Conservation (phyloP, 495 filamentous ascomycete species). For the Aspergillus steynii region DNA sequence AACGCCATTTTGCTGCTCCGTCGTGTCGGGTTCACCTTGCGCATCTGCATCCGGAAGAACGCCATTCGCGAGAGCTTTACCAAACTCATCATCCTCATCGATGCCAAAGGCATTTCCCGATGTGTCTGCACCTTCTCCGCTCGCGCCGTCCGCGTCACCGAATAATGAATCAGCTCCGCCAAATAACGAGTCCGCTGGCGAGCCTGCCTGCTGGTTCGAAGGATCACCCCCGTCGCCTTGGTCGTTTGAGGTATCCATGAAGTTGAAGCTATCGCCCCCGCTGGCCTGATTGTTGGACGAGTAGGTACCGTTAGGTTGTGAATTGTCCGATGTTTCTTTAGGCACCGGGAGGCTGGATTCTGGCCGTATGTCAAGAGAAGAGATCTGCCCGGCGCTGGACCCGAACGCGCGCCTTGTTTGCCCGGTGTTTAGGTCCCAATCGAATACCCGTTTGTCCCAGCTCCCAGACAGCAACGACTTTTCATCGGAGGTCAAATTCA, state of each 20-base stretch:
- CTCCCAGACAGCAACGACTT: conserved; percentile 86
- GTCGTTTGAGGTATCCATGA: conserved; percentile 49
- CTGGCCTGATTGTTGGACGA: conserved; percentile 58
- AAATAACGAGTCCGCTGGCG: conserved; percentile 70
- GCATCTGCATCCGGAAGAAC: conserved; percentile 43
- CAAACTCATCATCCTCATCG: conserved; percentile 87
- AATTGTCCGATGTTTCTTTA: conserved; percentile 60
- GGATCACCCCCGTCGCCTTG: conserved; percentile 34
- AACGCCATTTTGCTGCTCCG: conserved; percentile 24
- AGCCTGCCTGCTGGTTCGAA: conserved; percentile 52
- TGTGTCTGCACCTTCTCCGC: conserved; percentile 56
- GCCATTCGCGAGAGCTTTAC: conserved; percentile 70
- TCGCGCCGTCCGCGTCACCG: conserved; percentile 62
- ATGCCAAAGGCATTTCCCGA: conserved; percentile 63
- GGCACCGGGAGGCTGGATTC: conserved; percentile 73
- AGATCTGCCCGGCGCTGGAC: conserved; percentile 80
- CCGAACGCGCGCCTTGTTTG: conserved; percentile 71
- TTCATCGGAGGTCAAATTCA: conserved; percentile 82
- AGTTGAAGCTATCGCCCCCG: conserved; percentile 36
- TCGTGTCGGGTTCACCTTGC: conserved; percentile 34
- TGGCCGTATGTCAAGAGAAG: conserved; percentile 83
- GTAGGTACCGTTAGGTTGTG: conserved; percentile 64
- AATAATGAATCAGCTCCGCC: conserved; percentile 73
- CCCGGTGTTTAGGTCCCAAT: conserved; percentile 95
- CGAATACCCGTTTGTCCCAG: conserved; percentile 91